Percentiles rank a stretch among this genome's conserved stretches.
phyloP scores from a whole-genome alignment of 257 asterid genomes.

The Orobanche coerulescens region DNA sequence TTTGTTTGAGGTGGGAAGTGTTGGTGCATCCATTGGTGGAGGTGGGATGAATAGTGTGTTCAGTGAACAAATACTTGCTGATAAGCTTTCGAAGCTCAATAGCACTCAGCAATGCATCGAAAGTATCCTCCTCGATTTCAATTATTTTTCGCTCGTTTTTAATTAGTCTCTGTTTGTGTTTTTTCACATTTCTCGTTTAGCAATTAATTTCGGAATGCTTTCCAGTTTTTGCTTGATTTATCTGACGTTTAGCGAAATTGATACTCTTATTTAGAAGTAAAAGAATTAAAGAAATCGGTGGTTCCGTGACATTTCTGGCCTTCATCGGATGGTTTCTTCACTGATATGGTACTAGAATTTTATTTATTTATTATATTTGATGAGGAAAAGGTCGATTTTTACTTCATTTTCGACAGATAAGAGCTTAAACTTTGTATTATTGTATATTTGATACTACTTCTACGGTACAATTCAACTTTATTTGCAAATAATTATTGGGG shows the following conservation, averaged over 20 bases:
- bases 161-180: not conserved
- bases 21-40: constrained; percentile 23
- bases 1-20: constrained; percentile 23
- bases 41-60: constrained; percentile 73
- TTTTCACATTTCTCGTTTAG: not conserved
- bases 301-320: not conserved
- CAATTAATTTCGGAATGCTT: not conserved
- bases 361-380: not conserved
- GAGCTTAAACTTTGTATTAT: too few relatives aligned
- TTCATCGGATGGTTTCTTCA: not conserved
- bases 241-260: not conserved
- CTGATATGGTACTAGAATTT: not conserved
- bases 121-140: constrained; percentile 45
- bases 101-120: constrained; percentile 92
- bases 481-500: not conserved
- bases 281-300: not conserved
- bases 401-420: constrained; percentile 12
- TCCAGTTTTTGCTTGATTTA: not conserved
- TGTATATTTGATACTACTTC: not conserved
- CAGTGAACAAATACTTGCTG: constrained; percentile 67
- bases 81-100: constrained; percentile 87
- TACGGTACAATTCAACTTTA: not conserved
- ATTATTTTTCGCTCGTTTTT: constrained; percentile 1
- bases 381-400: not conserved
- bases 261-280: constrained; percentile 4